A percentile compares a stretch with the other conserved stretches of the same genome.
Evolutionary conservation across 257 asterid species (phyloP).

Genomic region (Apocynum venetum): DNA sequence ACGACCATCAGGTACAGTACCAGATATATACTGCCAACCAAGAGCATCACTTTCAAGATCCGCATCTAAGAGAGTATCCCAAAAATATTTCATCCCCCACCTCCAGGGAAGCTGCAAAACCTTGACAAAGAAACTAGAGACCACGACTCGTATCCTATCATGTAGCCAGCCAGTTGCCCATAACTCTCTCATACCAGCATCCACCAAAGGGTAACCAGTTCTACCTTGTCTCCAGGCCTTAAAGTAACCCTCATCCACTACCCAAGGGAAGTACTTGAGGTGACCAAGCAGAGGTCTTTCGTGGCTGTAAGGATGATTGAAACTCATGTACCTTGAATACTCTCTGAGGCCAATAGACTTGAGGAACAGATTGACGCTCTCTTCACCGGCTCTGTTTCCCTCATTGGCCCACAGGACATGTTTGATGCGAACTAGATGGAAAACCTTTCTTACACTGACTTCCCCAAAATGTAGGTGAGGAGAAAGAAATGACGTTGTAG

Average conservation of each 20-base stretch:
- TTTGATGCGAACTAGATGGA: slow-evolving; percentile 80
- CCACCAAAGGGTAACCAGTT: slow-evolving; percentile 92
- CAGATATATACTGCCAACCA: slow-evolving; percentile 94
- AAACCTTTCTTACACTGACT: slow-evolving; percentile 80
- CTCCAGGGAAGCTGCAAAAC: slow-evolving; percentile 95
- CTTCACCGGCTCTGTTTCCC: slow-evolving; percentile 81
- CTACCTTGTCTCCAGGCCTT: slow-evolving; percentile 95
- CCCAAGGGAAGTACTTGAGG: slow-evolving; percentile 80
- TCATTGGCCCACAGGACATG: slow-evolving; percentile 91
- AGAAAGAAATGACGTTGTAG: slow-evolving; percentile 88
- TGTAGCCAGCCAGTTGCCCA: slow-evolving; percentile 99
- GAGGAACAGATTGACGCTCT: slow-evolving; percentile 84
- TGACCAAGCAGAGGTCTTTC: slow-evolving; percentile 87
- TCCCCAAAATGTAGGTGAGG: slow-evolving; percentile 93
- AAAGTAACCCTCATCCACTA: slow-evolving; percentile 73
- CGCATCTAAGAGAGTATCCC: slow-evolving; percentile 92
- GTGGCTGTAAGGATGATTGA: slow-evolving; percentile 91
- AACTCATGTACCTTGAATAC: slow-evolving; percentile 86
- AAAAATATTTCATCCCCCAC: slow-evolving; percentile 97
- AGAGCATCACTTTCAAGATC: slow-evolving; percentile 97
- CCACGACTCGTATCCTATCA: slow-evolving; percentile 85
- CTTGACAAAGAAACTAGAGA: slow-evolving; percentile 90
- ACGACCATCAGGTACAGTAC: slow-evolving; percentile 85
- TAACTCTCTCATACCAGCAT: slow-evolving; percentile 95
- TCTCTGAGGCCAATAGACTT: slow-evolving; percentile 91